Evolutionary conservation across 192 early-diverging fungal species (phyloP).

Genomic region (Coemansia reversa): DNA sequence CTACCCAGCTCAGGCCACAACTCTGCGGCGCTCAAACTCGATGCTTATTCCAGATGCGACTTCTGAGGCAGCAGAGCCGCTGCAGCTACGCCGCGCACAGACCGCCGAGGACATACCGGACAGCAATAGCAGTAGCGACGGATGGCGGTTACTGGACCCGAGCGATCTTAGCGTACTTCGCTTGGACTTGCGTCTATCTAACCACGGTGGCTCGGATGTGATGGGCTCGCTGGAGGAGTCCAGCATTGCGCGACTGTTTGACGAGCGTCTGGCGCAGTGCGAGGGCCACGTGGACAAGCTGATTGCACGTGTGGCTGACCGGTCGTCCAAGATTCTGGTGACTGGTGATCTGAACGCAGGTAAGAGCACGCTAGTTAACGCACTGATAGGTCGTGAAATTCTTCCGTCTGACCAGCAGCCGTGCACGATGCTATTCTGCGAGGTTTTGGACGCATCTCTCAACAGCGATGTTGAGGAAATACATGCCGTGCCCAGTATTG

Average conservation of each 20-base stretch:
- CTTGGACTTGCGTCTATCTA: slow-evolving; percentile 67
- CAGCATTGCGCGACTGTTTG: slow-evolving; percentile 70
- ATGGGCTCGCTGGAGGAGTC: slow-evolving; percentile 66
- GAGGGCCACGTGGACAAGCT: slow-evolving; percentile 80
- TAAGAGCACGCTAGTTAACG: slow-evolving; percentile 97
- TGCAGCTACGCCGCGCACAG: slow-evolving; percentile 30
- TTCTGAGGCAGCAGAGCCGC: slow-evolving; percentile 13
- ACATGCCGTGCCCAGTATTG: slow-evolving; percentile 78
- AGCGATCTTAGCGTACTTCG: slow-evolving; percentile 58
- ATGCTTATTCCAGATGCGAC: slow-evolving; percentile 26
- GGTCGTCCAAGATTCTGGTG: slow-evolving; percentile 89
- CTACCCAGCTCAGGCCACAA: slow-evolving; percentile 5
- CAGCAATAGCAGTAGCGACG: slow-evolving; percentile 2
- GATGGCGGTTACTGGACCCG: slow-evolving; percentile 25
- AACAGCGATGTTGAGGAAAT: slow-evolving; percentile 91
- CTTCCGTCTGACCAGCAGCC: slow-evolving; percentile 97
- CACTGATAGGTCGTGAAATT: slow-evolving; percentile 84
- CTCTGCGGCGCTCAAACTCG: slow-evolving; percentile 38
- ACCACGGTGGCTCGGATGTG: slow-evolving; percentile 61
- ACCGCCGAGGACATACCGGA: slow-evolving; percentile 27
- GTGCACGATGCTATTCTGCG: slow-evolving; percentile 93
- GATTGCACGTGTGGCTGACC: slow-evolving; percentile 82
- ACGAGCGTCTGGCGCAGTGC: slow-evolving; percentile 67
- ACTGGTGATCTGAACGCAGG: slow-evolving; percentile 98
- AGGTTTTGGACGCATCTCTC: slow-evolving; percentile 89